Base-by-base conservation (phyloP, 805 yeast species). In the Starmerella cellae region DNA sequence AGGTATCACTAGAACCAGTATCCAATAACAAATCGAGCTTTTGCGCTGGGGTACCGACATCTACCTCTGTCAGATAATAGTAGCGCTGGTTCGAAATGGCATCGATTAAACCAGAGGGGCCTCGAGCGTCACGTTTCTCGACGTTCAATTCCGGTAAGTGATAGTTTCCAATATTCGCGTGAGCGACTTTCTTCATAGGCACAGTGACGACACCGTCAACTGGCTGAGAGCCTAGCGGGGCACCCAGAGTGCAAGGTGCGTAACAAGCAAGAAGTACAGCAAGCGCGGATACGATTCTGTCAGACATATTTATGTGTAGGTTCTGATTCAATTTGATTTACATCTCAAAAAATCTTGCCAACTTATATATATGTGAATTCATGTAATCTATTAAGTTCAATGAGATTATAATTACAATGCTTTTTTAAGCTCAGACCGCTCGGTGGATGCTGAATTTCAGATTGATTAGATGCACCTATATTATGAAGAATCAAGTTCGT, bases 1-100 rank as follows among this genome's bases (percentile, higher is more conserved):
- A 79, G 19, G 81, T 60, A 56, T 80, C 88, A 0, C 82, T 70
- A 0, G 85, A 78, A 2, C 88, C 91, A 1, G 87, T 80, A 54
- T 80, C 91, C n/a, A 80, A 56, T 30, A 77, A 57, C 9, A 79
- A 74, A 9, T 64, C 64, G 5, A 79, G 63, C n/a, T 62, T 57
- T 52, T 78, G 79, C 1, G 64, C 54, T 1, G 77, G 70, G 0
- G 82, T 71, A 3, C 91, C 88, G 18, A 80, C 48, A 17, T 55
- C 47, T 4, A 60, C 60, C 26, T 56, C 53, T 13, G 66, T 55
- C 13, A 60, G 50, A 44, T 62, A 62, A 48, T 45, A 62, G 49
- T 49, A 59, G 43, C 57, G 56, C 43, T 59, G 55, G 48, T 61
- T 62, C 18, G 55, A 54, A 11, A 62, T 49, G 4, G 47, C 42